phyloP scores from a whole-genome alignment of 2,329 filamentous ascomycete genomes.

The Pseudogymnoascus sp. region DNA sequence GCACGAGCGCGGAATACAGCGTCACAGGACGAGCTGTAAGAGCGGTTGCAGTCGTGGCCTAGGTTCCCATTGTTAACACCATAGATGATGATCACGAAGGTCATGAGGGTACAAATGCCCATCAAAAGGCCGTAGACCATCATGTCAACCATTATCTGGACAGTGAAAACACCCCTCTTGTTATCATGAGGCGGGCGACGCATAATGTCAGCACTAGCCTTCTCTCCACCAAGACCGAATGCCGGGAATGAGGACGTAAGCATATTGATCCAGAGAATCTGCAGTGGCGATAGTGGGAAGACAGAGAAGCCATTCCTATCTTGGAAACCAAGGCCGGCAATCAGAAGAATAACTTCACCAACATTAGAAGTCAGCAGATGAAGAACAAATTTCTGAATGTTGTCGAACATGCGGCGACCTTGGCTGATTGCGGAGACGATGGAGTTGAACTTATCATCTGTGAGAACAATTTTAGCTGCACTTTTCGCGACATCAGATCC shows the following conservation, averaged over 20 bases:
- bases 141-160: slow-evolving; percentile 46
- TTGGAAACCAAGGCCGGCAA: slow-evolving; percentile 52
- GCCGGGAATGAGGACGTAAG: slow-evolving; percentile 52
- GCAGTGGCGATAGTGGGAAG: slow-evolving; percentile 50
- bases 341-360: slow-evolving; percentile 48
- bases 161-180: slow-evolving; percentile 42
- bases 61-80: slow-evolving; percentile 43
- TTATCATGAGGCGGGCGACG: slow-evolving; percentile 45
- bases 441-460: slow-evolving; percentile 48
- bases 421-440: slow-evolving; percentile 47
- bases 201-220: slow-evolving; percentile 47
- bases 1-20: slow-evolving; percentile 48
- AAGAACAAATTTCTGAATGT: slow-evolving; percentile 51
- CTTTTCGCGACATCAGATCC: slow-evolving; percentile 60
- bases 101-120: slow-evolving; percentile 40
- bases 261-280: slow-evolving; percentile 60
- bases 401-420: slow-evolving; percentile 46
- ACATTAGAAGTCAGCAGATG: slow-evolving; percentile 49
- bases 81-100: slow-evolving; percentile 46
- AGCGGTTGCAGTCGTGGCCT: slow-evolving; percentile 46
- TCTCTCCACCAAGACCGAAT: slow-evolving; percentile 52
- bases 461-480: slow-evolving; percentile 47
- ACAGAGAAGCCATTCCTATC: slow-evolving; percentile 45
- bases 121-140: slow-evolving; percentile 45
- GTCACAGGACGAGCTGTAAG: slow-evolving; percentile 40